A percentile compares a stretch with the other conserved stretches of the same genome.
Conservation (phyloP, 768 basidiomycete genomes). For the Podaxis pistillaris region DNA sequence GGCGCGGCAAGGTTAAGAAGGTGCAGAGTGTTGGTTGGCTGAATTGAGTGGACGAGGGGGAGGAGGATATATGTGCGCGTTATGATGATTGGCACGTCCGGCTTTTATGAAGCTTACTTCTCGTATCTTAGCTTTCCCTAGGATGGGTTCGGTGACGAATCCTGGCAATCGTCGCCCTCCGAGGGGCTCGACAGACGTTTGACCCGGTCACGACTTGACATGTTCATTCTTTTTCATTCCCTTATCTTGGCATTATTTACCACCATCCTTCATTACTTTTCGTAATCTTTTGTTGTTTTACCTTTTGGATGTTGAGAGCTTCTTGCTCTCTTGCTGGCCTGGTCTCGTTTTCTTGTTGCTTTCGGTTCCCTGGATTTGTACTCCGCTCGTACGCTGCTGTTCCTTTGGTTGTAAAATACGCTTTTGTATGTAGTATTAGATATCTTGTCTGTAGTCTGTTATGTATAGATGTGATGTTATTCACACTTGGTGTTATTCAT, state of each 20-base stretch:
- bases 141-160: not conserved
- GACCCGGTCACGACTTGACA: too few species aligned
- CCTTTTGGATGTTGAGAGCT: not conserved
- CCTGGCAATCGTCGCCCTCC: not conserved
- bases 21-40: slow-evolving; percentile 3
- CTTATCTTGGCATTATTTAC: not conserved
- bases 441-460: not conserved
- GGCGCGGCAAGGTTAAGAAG: slow-evolving; percentile 8
- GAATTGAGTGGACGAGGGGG: not conserved
- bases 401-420: not conserved
- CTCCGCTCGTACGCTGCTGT: not conserved
- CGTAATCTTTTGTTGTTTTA: not conserved
- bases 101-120: not conserved
- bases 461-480: slow-evolving; percentile 1
- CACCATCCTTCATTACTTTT: not conserved
- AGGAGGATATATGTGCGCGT: not conserved
- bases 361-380: not conserved
- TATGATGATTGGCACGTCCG: not conserved
- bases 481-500: not conserved
- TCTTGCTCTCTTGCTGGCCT: not conserved
- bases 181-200: too few species aligned
- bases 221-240: not conserved
- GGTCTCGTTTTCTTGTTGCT: not conserved
- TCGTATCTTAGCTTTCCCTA: not conserved
- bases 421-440: not conserved